A percentile compares a stretch with the other conserved stretches of the same genome.
phyloP scores from a whole-genome alignment of 306 rosid genomes.

The Hylodesmum podocarpum region DNA sequence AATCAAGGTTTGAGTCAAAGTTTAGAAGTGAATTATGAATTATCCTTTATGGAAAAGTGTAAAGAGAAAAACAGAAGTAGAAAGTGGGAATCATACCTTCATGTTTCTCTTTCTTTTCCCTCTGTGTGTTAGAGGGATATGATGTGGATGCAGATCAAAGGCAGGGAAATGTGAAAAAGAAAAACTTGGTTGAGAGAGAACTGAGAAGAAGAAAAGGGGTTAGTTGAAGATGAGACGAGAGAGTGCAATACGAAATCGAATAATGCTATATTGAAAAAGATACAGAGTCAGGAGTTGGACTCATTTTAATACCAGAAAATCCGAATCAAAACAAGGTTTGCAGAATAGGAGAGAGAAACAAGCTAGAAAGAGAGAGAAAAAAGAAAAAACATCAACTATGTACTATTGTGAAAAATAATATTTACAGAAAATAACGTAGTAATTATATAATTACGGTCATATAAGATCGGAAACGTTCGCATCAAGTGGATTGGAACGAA shows the following conservation, averaged over 20 bases:
- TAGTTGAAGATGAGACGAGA: conserved; percentile 8
- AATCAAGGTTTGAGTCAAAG: conserved; percentile 13
- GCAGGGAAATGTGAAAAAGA: background rate
- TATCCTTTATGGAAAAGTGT: background rate
- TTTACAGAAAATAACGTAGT: background rate
- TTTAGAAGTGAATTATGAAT: conserved; percentile 8
- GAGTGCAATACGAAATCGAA: conserved; percentile 45
- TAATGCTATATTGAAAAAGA: conserved; percentile 46
- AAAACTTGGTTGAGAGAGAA: background rate
- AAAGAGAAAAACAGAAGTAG: background rate
- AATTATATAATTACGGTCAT: too few relatives aligned
- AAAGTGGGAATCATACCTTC: conserved; percentile 67
- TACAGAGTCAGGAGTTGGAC: conserved; percentile 7
- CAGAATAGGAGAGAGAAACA: conserved; percentile 69
- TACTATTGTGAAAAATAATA: background rate
- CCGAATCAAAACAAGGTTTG: conserved; percentile 71
- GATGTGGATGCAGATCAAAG: conserved; percentile 33
- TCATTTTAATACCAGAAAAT: conserved; percentile 49
- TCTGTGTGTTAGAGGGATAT: conserved; percentile 15
- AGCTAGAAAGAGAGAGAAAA: conserved; percentile 31
- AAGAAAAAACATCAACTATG: too few relatives aligned
- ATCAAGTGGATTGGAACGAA: too few relatives aligned
- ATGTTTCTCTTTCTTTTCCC: conserved; percentile 23
- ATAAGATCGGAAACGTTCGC: too few relatives aligned
- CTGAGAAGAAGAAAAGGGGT: background rate